Evolutionary conservation across 2,329 filamentous ascomycete genomes (phyloP).

Genomic region (Cucurbitaria berberidis): DNA sequence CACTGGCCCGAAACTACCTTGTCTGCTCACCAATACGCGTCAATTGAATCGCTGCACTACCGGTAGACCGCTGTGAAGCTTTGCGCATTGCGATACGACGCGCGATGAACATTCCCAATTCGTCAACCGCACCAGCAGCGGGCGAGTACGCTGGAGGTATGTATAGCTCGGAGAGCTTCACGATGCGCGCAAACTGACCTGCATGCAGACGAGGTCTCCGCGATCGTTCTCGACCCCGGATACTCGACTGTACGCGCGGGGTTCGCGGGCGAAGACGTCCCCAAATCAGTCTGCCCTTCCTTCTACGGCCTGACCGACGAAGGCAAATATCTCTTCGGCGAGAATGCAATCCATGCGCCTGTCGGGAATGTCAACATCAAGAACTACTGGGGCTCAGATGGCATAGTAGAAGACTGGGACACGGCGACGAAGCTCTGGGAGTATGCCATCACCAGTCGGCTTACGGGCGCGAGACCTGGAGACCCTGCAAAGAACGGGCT

Average conservation of each 20-base stretch:
- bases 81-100: conserved; percentile 16
- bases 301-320: conserved; percentile 73
- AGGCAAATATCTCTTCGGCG: conserved; percentile 75
- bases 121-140: conserved; percentile 48
- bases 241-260: conserved; percentile 91
- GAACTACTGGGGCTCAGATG: conserved; percentile 90
- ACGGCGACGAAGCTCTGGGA: conserved; percentile 89
- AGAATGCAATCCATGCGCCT: conserved; percentile 84
- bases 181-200: conserved; percentile 17
- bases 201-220: conserved; percentile 86
- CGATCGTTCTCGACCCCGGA: conserved; percentile 93
- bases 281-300: conserved; percentile 90
- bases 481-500: conserved; percentile 77
- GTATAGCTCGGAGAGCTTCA: conserved; percentile 7
- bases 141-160: conserved; percentile 56
- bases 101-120: conserved; percentile 47
- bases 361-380: conserved; percentile 78
- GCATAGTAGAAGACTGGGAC: conserved; percentile 96
- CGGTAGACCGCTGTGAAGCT: conserved; percentile 2
- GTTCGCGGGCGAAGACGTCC: conserved; percentile 96
- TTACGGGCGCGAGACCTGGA: conserved; percentile 77
- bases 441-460: conserved; percentile 83
- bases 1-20: conserved; percentile 8
- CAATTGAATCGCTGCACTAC: conserved; percentile 15
- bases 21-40: conserved; percentile 30